phyloP scores from a whole-genome alignment of 2,329 filamentous ascomycete species.

The Ilyonectria destructans region DNA sequence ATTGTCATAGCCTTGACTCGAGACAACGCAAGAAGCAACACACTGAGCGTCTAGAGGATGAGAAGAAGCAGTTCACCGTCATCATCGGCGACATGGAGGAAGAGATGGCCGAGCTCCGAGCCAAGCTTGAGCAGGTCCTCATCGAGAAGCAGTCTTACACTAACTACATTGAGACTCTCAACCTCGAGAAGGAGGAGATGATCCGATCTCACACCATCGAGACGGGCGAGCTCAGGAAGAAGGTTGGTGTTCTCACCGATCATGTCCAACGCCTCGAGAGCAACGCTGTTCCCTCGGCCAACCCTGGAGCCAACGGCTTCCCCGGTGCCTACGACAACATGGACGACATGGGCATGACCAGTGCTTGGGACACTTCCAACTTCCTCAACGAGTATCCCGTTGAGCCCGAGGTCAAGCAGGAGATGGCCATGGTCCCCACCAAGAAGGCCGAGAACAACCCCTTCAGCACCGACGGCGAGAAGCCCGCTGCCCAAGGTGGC shows the following conservation, averaged over 20 bases:
- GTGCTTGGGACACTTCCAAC: slow-evolving; percentile 82
- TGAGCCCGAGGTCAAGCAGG: slow-evolving; percentile 74
- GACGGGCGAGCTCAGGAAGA: slow-evolving; percentile 92
- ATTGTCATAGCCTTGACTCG: slow-evolving; percentile 83
- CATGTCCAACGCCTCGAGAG: slow-evolving; percentile 81
- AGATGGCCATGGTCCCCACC: slow-evolving; percentile 68
- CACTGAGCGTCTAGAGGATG: slow-evolving; percentile 95
- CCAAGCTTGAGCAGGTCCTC: slow-evolving; percentile 80
- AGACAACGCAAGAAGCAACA: slow-evolving; percentile 98
- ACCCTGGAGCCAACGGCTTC: slow-evolving; percentile 73
- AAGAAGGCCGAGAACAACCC: slow-evolving; percentile 64
- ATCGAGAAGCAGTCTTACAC: slow-evolving; percentile 83
- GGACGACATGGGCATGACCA: slow-evolving; percentile 86
- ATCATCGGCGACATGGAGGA: slow-evolving; percentile 86
- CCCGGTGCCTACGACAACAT: slow-evolving; percentile 84
- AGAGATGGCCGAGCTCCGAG: slow-evolving; percentile 78
- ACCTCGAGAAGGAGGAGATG: slow-evolving; percentile 92
- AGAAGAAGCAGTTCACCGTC: slow-evolving; percentile 92
- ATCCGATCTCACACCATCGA: slow-evolving; percentile 91
- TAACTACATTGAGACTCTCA: slow-evolving; percentile 82
- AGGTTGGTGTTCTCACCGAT: slow-evolving; percentile 86
- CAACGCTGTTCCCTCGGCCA: slow-evolving; percentile 58
- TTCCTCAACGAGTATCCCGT: slow-evolving; percentile 82
- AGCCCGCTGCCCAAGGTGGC: slow-evolving; percentile 82
- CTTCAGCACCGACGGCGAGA: slow-evolving; percentile 68